Evolutionary conservation across 208 protist genomes (phyloP).

Genomic region (Acanthamoeba healyi): DNA sequence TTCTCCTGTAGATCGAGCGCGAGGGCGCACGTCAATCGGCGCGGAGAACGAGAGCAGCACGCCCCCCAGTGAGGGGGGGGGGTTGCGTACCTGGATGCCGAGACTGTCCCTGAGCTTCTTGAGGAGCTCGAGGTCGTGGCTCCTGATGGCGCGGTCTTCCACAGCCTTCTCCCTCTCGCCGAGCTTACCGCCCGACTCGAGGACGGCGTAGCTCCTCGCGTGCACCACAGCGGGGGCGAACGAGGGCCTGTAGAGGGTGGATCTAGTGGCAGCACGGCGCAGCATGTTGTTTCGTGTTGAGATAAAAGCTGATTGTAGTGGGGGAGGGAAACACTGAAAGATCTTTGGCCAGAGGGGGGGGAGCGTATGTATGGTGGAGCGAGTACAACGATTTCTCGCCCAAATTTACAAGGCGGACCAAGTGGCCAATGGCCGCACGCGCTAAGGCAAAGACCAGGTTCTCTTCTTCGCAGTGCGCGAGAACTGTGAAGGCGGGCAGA

Average conservation of each 20-base stretch:
- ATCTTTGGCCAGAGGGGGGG: too few relatives aligned
- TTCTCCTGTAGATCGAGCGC: background rate
- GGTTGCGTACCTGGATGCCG: slow-evolving; percentile 37
- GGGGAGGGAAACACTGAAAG: too few relatives aligned
- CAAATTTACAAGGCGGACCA: too few relatives aligned
- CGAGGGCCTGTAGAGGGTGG: background rate
- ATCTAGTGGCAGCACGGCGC: background rate
- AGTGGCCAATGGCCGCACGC: too few relatives aligned
- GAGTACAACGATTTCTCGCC: too few relatives aligned
- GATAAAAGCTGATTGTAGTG: too few relatives aligned
- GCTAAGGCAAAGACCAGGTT: too few relatives aligned
- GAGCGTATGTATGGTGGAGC: too few relatives aligned
- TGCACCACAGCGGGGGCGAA: background rate
- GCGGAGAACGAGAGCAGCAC: background rate
- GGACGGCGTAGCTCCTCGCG: background rate
- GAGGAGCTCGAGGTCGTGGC: slow-evolving; percentile 41
- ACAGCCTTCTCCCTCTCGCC: slow-evolving; percentile 64
- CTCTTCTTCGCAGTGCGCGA: too few relatives aligned
- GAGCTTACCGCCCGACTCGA: slow-evolving; percentile 34
- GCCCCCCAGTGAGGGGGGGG: background rate
- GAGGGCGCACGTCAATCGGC: too few relatives aligned
- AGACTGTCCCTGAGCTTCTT: slow-evolving; percentile 65
- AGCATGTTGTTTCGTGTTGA: too few relatives aligned
- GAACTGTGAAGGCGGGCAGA: too few relatives aligned
- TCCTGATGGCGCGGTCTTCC: slow-evolving; percentile 45